Conservation (phyloP, 108 stramenopile genomes). For the Epithemia pelagica region DNA sequence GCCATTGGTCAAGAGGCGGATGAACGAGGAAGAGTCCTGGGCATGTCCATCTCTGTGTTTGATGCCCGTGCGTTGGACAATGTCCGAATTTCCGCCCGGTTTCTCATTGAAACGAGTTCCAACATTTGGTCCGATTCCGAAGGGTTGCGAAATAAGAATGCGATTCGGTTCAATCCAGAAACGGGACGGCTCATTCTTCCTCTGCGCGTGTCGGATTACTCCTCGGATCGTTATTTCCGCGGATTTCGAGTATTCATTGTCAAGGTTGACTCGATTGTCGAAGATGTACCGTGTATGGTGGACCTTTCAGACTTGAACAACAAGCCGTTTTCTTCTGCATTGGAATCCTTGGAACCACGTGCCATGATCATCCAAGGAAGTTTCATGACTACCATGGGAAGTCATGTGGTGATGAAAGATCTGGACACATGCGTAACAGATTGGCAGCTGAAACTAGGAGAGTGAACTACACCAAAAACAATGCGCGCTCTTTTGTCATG, state of each 20-base stretch:
- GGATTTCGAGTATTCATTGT: constrained; percentile 45
- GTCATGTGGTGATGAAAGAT: constrained; percentile 28
- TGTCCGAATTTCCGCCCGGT: constrained; percentile 18
- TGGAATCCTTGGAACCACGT: constrained; percentile 22
- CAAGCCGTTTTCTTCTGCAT: background rate
- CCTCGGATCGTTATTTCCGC: too few species aligned
- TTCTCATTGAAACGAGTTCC: constrained; percentile 19
- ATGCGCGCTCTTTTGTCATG: too few species aligned
- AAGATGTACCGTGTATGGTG: background rate
- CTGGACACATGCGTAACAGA: constrained; percentile 16
- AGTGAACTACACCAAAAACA: too few species aligned
- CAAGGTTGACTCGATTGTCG: constrained; percentile 16
- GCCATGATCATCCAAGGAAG: constrained; percentile 41
- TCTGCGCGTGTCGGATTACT: constrained; percentile 21
- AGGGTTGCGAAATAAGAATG: constrained; percentile 35
- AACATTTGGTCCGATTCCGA: constrained; percentile 21
- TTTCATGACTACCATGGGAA: constrained; percentile 33
- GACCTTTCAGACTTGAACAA: too few species aligned
- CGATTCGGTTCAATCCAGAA: constrained; percentile 29
- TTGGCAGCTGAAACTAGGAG: constrained; percentile 2
- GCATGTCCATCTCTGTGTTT: constrained; percentile 41
- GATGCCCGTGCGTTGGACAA: constrained; percentile 22
- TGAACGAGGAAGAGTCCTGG: constrained; percentile 23
- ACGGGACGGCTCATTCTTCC: constrained; percentile 42
- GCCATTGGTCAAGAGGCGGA: constrained; percentile 48